Base-by-base conservation (phyloP, 768 basidiomycete species). In the Kwoniella dejecticola region DNA sequence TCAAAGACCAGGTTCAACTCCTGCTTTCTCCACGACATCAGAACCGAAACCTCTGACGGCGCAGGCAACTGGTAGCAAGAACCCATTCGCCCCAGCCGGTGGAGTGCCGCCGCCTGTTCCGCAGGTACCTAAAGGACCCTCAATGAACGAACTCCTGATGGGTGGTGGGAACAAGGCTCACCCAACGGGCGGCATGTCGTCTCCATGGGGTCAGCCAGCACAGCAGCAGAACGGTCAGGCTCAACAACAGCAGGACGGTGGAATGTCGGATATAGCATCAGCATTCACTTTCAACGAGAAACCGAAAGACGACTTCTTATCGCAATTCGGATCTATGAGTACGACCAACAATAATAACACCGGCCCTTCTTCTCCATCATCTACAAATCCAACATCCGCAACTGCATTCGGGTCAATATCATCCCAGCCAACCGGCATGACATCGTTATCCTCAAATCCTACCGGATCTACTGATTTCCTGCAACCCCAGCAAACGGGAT, bases 21-120 rank as follows among this genome's bases (percentile, higher is more conserved):
- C 76, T 12, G 68, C 68, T 17, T 42, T 66, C 21, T 55, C 31
- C 17, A 45, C 49, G 13, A 31, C 44, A 8, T 21, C 50, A 6
- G 27, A 60, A 83, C 36, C 83, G 2, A 86, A 87, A 70, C 86
- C 87, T 6, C 83, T 97, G 26, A 87, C 86, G 69, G 83, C 92
- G 5, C 94, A 98, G 76, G 86, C 89, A 76, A 99, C 96, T 2
- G 95, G 96, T 26, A 90, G 91, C 6, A 87, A 86, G 68, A 99
- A 99, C 83, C 96, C 96, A 2, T 99, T 99, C 66, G 94, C 92
- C 5, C 84, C 85, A 29, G 85, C 89, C 3, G 82, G 84, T 4
- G 82, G 78, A 10, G 80, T 85, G 23, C 80, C 81, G 13, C 53
- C 55, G 15, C 70, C 73, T 13, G n/a, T 49, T 11, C 84, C 87